Evolutionary conservation across 345 rosid species (phyloP).

Genomic region (Acer negundo): DNA sequence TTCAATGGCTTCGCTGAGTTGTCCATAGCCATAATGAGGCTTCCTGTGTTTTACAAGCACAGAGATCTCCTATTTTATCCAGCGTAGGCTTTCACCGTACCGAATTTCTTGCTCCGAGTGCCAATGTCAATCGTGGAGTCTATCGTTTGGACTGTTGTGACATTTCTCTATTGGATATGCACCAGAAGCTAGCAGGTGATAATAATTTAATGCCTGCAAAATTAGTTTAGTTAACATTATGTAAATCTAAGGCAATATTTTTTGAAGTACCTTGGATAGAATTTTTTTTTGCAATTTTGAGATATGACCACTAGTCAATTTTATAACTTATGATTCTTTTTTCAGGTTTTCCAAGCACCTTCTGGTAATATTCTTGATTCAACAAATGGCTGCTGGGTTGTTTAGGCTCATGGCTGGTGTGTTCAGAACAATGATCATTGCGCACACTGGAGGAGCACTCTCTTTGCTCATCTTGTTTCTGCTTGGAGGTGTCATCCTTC

Average conservation of each 20-base stretch:
- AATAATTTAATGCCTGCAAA: no score
- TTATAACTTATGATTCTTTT: not conserved
- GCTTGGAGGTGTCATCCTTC: slow-evolving; percentile 84
- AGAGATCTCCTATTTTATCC: slow-evolving; percentile 86
- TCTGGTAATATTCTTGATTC: slow-evolving; percentile 59
- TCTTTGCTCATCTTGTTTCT: slow-evolving; percentile 65
- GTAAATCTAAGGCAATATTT: no score
- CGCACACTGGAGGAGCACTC: slow-evolving; percentile 79
- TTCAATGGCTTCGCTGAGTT: slow-evolving; percentile 92
- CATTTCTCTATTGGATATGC: slow-evolving; percentile 72
- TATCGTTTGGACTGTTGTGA: slow-evolving; percentile 57
- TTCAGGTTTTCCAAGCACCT: slow-evolving; percentile 85
- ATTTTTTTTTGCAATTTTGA: no score
- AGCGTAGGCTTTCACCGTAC: slow-evolving; percentile 77
- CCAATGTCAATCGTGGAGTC: slow-evolving; percentile 80
- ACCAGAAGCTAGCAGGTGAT: slow-evolving; percentile 72
- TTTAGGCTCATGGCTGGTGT: slow-evolving; percentile 68
- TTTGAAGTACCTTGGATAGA: no score
- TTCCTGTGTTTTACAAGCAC: slow-evolving; percentile 91
- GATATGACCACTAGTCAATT: no score
- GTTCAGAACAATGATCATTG: slow-evolving; percentile 77
- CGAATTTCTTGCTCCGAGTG: slow-evolving; percentile 59
- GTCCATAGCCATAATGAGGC: slow-evolving; percentile 61
- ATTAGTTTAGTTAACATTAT: no score
- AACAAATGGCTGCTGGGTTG: slow-evolving; percentile 82